These are phyloP conservation scores for Poronia punctata DNA, from an alignment of 495 filamentous ascomycete species.

Conservation along the genomic window DNA sequence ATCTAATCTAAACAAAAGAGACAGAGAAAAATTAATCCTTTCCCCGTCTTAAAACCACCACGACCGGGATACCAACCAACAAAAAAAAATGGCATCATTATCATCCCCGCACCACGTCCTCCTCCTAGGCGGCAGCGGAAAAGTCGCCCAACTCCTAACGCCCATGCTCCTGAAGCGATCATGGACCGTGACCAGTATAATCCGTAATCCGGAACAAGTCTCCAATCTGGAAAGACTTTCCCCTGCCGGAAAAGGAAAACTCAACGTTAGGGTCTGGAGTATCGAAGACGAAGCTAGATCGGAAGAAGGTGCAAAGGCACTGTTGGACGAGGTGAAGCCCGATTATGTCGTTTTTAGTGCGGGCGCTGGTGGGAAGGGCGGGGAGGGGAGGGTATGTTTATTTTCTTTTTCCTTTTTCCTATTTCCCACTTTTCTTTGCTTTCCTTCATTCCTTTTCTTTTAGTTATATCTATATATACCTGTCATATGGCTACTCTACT, in stretches of 20 bases:
- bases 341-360: constrained; percentile 78
- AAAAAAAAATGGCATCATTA: constrained; percentile 1
- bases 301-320: constrained; percentile 50
- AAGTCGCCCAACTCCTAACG: constrained; percentile 70
- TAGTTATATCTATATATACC: too few relatives aligned
- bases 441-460: constrained; percentile 10
- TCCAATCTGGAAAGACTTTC: constrained; percentile 53
- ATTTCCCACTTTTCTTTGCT: too few relatives aligned
- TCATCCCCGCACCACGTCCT: constrained; percentile 59
- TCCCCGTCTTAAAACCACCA: too few relatives aligned
- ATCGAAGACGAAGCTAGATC: constrained; percentile 59
- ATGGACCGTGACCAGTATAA: constrained; percentile 71
- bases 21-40: too few relatives aligned
- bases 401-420: constrained; percentile 26
- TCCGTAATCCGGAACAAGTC: constrained; percentile 64
- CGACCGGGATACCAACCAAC: background rate
- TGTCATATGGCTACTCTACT: too few relatives aligned
- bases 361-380: constrained; percentile 73
- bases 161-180: constrained; percentile 61
- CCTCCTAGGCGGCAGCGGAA: constrained; percentile 77
- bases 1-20: too few relatives aligned
- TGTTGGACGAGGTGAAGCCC: constrained; percentile 53
- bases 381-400: constrained; percentile 40
- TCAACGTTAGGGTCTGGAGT: constrained; percentile 56
- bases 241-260: constrained; percentile 42